Percentiles rank a stretch among this genome's conserved stretches.
Evolutionary conservation across 2,329 filamentous ascomycete species (phyloP).

Genomic region (Ilyonectria sp.): DNA sequence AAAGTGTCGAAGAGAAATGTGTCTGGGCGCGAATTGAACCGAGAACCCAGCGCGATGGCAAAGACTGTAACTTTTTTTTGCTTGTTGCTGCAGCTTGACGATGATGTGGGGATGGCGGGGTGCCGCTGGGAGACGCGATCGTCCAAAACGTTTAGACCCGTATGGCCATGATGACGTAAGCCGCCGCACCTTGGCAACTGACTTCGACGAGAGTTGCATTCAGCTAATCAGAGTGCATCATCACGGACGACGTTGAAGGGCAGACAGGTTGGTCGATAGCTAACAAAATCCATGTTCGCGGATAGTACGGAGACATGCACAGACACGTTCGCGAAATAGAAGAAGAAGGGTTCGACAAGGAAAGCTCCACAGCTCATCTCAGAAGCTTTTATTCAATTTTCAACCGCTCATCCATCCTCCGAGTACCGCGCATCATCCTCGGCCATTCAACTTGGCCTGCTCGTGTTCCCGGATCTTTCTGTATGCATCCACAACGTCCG

Average conservation of each 20-base stretch:
- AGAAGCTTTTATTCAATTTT: neutral
- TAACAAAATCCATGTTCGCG: too few species aligned
- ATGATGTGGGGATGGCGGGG: constrained; percentile 36
- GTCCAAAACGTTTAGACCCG: constrained; percentile 9
- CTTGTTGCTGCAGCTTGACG: constrained; percentile 37
- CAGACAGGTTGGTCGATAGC: too few species aligned
- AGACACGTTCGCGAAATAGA: too few species aligned
- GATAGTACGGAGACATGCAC: too few species aligned
- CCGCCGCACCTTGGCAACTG: constrained; percentile 1
- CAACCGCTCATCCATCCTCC: neutral
- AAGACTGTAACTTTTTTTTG: constrained; percentile 35
- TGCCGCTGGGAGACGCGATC: constrained; percentile 19
- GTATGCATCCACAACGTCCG: constrained; percentile 57
- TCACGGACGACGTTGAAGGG: too few species aligned
- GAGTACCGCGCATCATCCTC: neutral
- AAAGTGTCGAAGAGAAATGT: constrained; percentile 40
- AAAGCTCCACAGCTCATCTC: too few species aligned
- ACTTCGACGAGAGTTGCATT: too few species aligned
- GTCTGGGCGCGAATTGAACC: constrained; percentile 49
- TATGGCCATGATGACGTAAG: constrained; percentile 42
- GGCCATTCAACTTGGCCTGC: constrained; percentile 52
- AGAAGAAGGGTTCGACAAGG: too few species aligned
- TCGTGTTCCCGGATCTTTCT: constrained; percentile 56
- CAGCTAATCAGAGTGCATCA: too few species aligned
- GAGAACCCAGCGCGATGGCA: constrained; percentile 39